A percentile compares a stretch with the other conserved stretches of the same genome.
These are phyloP conservation scores for Umbelopsis sp. DNA, from an alignment of 371 early-diverging fungal species.

Conservation along the genomic window DNA sequence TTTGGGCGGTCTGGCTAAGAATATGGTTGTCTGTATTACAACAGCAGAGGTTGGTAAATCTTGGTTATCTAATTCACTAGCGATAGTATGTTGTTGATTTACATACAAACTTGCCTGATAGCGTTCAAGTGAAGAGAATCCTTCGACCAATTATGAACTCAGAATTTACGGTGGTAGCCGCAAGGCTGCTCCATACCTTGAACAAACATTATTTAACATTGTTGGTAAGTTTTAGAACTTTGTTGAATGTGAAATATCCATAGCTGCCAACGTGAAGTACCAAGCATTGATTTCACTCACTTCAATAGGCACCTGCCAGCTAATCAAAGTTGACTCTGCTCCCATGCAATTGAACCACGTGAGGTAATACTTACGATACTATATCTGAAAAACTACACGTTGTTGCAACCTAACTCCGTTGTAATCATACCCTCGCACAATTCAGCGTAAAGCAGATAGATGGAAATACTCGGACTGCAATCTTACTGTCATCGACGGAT, in stretches of 20 bases:
- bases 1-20: conserved; percentile 21
- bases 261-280: background rate
- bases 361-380: conserved; percentile 27
- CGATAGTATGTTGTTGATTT: background rate
- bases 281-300: background rate
- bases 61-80: too few relatives aligned
- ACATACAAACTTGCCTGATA: conserved; percentile 17
- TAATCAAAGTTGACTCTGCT: conserved; percentile 40
- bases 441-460: conserved; percentile 28
- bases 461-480: conserved; percentile 29
- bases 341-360: conserved; percentile 56
- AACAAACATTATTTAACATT: conserved; percentile 40
- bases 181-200: conserved; percentile 37
- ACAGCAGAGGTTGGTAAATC: conserved; percentile 38
- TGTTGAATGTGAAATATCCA: background rate
- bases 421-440: background rate
- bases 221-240: conserved; percentile 19
- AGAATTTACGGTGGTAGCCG: conserved; percentile 35
- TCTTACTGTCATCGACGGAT: conserved; percentile 48
- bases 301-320: conserved; percentile 36
- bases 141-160: conserved; percentile 31
- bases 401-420: background rate
- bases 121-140: conserved; percentile 32
- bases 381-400: background rate
- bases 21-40: conserved; percentile 36